Percentiles rank a stretch among this genome's conserved stretches.
Conservation (phyloP, 2,329 filamentous ascomycete species). For the Cercospora nicotianae region DNA sequence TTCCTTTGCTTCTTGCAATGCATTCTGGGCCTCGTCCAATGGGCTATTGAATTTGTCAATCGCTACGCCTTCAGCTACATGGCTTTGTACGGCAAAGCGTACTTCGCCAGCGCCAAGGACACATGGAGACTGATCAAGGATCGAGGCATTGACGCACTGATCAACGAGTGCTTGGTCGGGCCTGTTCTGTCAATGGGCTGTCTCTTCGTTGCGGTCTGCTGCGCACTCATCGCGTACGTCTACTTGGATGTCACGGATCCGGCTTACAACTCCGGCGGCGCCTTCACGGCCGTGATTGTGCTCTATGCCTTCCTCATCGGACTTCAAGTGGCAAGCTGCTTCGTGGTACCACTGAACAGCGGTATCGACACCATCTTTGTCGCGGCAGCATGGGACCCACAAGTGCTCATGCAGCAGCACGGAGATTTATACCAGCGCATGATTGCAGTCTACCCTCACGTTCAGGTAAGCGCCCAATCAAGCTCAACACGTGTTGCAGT, state of each 20-base stretch:
- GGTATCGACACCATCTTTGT: constrained; percentile 94
- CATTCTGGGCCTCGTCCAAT: constrained; percentile 74
- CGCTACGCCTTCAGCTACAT: constrained; percentile 70
- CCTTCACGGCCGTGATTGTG: constrained; percentile 74
- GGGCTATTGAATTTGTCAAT: constrained; percentile 81
- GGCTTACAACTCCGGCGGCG: constrained; percentile 67
- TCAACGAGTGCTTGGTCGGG: constrained; percentile 81
- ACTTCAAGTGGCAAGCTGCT: constrained; percentile 83
- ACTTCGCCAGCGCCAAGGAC: constrained; percentile 81
- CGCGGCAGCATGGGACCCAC: constrained; percentile 65
- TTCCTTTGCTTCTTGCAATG: constrained; percentile 76
- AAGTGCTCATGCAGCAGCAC: constrained; percentile 77
- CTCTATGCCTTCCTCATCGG: constrained; percentile 88
- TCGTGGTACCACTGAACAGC: constrained; percentile 81
- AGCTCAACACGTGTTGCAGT: constrained; percentile 10
- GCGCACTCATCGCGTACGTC: constrained; percentile 78
- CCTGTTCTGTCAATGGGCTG: constrained; percentile 57
- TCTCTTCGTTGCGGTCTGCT: constrained; percentile 80
- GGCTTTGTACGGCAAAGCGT: constrained; percentile 86
- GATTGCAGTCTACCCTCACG: constrained; percentile 75
- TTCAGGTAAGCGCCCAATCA: constrained; percentile 17
- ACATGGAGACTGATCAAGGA: constrained; percentile 66
- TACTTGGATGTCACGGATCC: constrained; percentile 83
- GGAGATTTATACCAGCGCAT: constrained; percentile 77
- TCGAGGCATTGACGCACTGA: constrained; percentile 83